Evolutionary conservation across 1,284 basidiomycete species (phyloP).

Genomic region (Boletus sp.): DNA sequence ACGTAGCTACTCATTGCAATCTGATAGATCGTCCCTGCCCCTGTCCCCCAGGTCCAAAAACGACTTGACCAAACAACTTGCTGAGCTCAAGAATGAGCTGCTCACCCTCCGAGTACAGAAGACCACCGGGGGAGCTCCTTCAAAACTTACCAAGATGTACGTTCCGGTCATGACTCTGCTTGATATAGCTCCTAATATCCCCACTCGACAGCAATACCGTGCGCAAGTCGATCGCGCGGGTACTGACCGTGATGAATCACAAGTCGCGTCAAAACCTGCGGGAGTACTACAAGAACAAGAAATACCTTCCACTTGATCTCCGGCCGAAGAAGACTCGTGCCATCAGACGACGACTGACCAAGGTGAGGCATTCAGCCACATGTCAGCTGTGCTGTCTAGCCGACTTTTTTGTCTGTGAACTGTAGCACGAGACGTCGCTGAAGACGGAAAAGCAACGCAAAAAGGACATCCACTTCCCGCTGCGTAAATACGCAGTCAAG

Average conservation of each 20-base stretch:
- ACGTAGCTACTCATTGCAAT: background rate
- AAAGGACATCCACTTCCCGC: slow-evolving; percentile 91
- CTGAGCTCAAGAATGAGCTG: slow-evolving; percentile 95
- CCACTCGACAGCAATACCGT: slow-evolving; percentile 73
- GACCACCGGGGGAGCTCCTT: slow-evolving; percentile 93
- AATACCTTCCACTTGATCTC: slow-evolving; percentile 95
- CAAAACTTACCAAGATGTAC: slow-evolving; percentile 97
- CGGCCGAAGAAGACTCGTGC: slow-evolving; percentile 98
- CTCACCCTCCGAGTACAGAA: slow-evolving; percentile 94
- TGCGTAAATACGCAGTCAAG: slow-evolving; percentile 81
- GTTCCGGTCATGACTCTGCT: slow-evolving; percentile 30
- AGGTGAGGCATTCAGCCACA: slow-evolving; percentile 47
- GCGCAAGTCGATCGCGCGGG: slow-evolving; percentile 98
- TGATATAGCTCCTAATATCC: background rate
- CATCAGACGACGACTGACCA: slow-evolving; percentile 92
- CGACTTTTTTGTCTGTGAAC: background rate
- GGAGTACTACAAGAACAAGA: slow-evolving; percentile 98
- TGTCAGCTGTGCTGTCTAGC: slow-evolving; percentile 3
- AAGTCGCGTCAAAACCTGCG: slow-evolving; percentile 96
- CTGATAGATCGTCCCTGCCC: slow-evolving; percentile 6
- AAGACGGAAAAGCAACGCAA: slow-evolving; percentile 91
- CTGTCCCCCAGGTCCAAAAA: slow-evolving; percentile 83
- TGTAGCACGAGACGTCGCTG: slow-evolving; percentile 72
- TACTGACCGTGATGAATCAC: slow-evolving; percentile 97
- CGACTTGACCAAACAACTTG: slow-evolving; percentile 94